A percentile compares a stretch with the other conserved stretches of the same genome.
Conservation (phyloP, 192 early-diverging fungal genomes). For the Entomortierella beljakovae region DNA sequence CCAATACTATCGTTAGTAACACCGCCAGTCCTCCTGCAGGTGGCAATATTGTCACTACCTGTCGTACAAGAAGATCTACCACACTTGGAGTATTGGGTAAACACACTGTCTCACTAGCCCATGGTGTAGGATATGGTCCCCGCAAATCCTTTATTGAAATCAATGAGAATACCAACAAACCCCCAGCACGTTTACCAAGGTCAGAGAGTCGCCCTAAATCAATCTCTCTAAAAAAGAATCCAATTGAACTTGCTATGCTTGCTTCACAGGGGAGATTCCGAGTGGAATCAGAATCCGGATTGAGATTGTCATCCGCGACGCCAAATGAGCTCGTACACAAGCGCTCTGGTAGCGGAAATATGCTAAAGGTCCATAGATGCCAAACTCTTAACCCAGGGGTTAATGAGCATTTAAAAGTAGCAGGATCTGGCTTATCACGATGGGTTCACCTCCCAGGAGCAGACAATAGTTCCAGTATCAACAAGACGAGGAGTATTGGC, state of each 20-base stretch:
- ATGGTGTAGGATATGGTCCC: slow-evolving; percentile 2
- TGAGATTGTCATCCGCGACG: neutral
- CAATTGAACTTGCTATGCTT: neutral
- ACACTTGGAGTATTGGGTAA: neutral
- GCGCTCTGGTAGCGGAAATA: neutral
- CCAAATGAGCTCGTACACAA: neutral
- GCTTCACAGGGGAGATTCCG: neutral
- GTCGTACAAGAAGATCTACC: neutral
- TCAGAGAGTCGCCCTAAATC: neutral
- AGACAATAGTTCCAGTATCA: neutral
- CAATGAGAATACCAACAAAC: neutral
- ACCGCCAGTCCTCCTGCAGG: neutral
- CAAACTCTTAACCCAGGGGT: too few relatives aligned
- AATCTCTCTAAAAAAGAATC: too few relatives aligned
- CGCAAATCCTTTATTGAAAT: neutral
- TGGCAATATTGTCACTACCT: neutral
- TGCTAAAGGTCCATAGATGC: neutral
- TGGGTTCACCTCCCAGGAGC: neutral
- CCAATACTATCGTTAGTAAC: neutral
- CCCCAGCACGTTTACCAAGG: neutral
- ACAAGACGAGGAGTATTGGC: neutral
- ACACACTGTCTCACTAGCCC: neutral
- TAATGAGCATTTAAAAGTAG: neutral
- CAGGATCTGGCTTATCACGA: neutral
- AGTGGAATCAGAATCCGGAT: neutral